Conservation (phyloP, 2,329 filamentous ascomycete species). For the Alternaria arborescens region DNA sequence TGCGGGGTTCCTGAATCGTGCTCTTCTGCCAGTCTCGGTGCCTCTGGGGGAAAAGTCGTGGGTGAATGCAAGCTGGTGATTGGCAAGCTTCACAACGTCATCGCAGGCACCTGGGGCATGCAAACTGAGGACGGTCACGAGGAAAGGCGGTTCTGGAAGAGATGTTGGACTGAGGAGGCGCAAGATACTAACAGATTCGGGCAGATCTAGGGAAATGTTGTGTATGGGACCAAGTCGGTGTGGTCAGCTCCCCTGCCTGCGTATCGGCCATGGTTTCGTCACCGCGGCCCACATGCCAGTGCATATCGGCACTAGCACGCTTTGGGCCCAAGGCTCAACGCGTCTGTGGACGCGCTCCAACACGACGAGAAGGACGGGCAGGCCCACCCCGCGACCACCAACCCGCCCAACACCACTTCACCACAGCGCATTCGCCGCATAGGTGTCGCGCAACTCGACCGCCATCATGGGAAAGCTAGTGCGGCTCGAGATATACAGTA, state of each 20-base stretch:
- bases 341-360: slow-evolving; percentile 20
- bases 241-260: background rate
- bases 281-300: slow-evolving; percentile 24
- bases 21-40: slow-evolving; percentile 4
- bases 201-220: background rate
- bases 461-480: slow-evolving; percentile 89
- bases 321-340: slow-evolving; percentile 15
- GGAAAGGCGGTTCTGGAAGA: slow-evolving; percentile 1
- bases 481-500: slow-evolving; percentile 92
- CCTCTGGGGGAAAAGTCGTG: slow-evolving; percentile 30
- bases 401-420: slow-evolving; percentile 8
- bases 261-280: slow-evolving; percentile 30
- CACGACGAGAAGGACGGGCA: slow-evolving; percentile 10
- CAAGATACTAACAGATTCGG: background rate
- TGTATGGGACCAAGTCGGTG: background rate
- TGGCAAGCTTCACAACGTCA: slow-evolving; percentile 37
- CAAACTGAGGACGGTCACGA: slow-evolving; percentile 17
- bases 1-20: slow-evolving; percentile 17
- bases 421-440: slow-evolving; percentile 21
- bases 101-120: slow-evolving; percentile 16
- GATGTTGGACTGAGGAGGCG: background rate
- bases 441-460: slow-evolving; percentile 24
- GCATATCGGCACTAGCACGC: slow-evolving; percentile 25
- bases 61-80: slow-evolving; percentile 41
- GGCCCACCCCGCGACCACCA: slow-evolving; percentile 12